Percentiles rank a stretch among this genome's conserved stretches.
Conservation (phyloP, 176 grass and related monocot species). For the Oryza nivara region DNA sequence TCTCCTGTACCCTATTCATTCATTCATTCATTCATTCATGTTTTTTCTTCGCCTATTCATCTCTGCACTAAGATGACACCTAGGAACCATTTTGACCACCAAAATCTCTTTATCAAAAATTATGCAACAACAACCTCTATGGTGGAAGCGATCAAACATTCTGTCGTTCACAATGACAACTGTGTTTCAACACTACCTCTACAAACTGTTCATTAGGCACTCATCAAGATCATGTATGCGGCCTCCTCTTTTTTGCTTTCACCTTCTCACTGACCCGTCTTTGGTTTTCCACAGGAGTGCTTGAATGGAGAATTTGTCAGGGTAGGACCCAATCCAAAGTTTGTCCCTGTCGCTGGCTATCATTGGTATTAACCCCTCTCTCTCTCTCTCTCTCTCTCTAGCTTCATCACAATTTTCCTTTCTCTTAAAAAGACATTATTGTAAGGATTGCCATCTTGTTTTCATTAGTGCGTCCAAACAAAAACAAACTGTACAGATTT, state of each 20-base stretch:
- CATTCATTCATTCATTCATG: not conserved
- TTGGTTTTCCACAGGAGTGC: slow-evolving; percentile 60
- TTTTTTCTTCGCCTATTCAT: not conserved
- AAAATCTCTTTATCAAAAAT: not conserved
- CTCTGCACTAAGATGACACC: not conserved
- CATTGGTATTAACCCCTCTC: slow-evolving; percentile 61
- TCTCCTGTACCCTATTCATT: too few relatives aligned
- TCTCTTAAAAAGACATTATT: not conserved
- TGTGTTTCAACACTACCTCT: not conserved
- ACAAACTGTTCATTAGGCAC: not conserved
- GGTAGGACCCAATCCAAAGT: slow-evolving; percentile 92
- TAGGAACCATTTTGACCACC: not conserved
- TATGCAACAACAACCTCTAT: not conserved
- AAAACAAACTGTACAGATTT: not conserved
- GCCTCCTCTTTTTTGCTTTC: not conserved
- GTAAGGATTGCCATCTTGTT: not conserved
- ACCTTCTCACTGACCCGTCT: not conserved
- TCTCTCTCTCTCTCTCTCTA: not conserved
- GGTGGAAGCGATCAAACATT: not conserved
- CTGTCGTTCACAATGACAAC: not conserved
- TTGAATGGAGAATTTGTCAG: slow-evolving; percentile 99
- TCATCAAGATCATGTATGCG: not conserved
- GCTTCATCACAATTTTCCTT: not conserved
- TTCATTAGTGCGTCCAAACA: not conserved
- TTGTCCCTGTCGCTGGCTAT: slow-evolving; percentile 79